Evolutionary conservation across 2,329 filamentous ascomycete species (phyloP), one percentile per base, ranked within the genome.

Genomic region (Claviceps arundinis): DNA sequence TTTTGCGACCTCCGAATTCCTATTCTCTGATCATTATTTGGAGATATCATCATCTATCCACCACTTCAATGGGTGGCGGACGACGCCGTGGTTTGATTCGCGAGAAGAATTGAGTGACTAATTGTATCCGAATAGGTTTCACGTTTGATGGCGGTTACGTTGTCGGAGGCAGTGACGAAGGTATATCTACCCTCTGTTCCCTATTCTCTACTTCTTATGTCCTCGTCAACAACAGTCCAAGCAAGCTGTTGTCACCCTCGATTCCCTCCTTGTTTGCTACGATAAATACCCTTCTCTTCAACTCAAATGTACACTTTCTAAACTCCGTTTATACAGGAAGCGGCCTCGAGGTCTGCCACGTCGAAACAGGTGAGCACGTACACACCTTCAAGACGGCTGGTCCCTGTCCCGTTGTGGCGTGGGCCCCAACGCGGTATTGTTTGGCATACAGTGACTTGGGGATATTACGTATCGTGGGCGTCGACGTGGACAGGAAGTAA

Each of bases 131-230:
- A 17, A 22, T 24, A 80, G 82, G 84, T 61, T 91, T 90, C 63
- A 85, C 80, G 16, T 90, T 86, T 66, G 86, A 90, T 60, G 86
- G 87, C 1, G 82, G 79, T 60, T 91, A 83, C 62, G 70, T 90
- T 24, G 80, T 84, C 2, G 85, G 82, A 9, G 86, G 85, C 19
- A 85, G 83, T 53, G 85, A 89, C 51, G 85, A 89, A 67, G 83
- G 80, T 73, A 67, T 69, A 1, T 14, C 34, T 3, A 5, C 4
- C 30, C 45, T 5, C 19, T 13, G 5, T 7, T 22, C 19, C 22
- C 34, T 7, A 6, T 40, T 19, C 30, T 8, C 9, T 30, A 3
- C 47, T 40, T 24, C 3, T 24, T 37, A 19, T 38, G 24, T 44
- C 17, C 47, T 34, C 9, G 4, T 34, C 30, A 34, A 4, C 1